These are phyloP conservation scores for Apocynum venetum DNA, from an alignment of 257 asterid genomes.

Conservation along the genomic window DNA sequence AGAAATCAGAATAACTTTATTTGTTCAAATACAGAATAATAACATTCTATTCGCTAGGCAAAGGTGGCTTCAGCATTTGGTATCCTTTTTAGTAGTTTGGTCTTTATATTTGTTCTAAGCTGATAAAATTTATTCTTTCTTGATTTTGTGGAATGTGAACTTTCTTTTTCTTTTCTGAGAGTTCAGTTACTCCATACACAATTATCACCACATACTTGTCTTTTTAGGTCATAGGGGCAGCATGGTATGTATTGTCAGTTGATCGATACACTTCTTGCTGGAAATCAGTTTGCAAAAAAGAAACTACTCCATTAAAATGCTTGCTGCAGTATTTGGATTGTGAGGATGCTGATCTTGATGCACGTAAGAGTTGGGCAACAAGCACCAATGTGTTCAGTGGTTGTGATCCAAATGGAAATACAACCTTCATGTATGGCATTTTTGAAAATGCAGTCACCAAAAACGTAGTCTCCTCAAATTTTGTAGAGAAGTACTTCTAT, in stretches of 20 bases:
- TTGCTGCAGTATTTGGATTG: slow-evolving; percentile 61
- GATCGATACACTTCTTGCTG: slow-evolving; percentile 90
- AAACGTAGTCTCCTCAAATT: slow-evolving; percentile 74
- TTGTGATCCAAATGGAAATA: slow-evolving; percentile 59
- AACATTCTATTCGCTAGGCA: background rate
- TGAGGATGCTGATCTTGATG: slow-evolving; percentile 18
- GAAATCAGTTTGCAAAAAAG: slow-evolving; percentile 75
- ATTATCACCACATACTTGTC: slow-evolving; percentile 6
- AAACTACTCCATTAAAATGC: slow-evolving; percentile 49
- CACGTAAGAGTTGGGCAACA: slow-evolving; percentile 51
- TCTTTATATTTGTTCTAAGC: background rate
- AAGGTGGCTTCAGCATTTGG: background rate
- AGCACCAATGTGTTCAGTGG: slow-evolving; percentile 55
- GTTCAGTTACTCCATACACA: background rate
- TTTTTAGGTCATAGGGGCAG: slow-evolving; percentile 79
- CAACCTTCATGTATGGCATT: slow-evolving; percentile 68
- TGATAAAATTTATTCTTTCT: background rate
- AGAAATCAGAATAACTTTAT: background rate
- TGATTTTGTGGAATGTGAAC: background rate
- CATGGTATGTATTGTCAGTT: slow-evolving; percentile 86
- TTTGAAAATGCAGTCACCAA: slow-evolving; percentile 73
- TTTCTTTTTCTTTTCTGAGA: background rate
- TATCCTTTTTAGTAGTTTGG: background rate
- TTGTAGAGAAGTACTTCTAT: slow-evolving; percentile 70
- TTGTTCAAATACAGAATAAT: background rate